A percentile compares a stretch with the other conserved stretches of the same genome.
Conservation (phyloP, 192 early-diverging fungal species). For the Coemansia sp. region DNA sequence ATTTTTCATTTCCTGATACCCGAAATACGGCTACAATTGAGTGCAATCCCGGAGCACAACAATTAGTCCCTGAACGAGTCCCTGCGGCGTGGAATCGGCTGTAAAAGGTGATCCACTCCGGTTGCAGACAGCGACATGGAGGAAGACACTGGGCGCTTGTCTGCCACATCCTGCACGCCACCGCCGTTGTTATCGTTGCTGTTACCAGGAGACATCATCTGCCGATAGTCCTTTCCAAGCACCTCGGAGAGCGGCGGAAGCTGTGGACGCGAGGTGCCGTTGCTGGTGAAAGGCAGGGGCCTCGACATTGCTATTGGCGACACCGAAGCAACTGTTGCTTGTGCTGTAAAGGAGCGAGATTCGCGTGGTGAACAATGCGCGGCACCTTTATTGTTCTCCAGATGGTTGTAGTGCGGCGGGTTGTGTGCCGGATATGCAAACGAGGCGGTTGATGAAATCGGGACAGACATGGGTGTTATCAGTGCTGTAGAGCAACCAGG, state of each 20-base stretch:
- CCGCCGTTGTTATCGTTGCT: neutral
- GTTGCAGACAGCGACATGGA: neutral
- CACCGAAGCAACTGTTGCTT: neutral
- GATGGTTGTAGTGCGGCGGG: neutral
- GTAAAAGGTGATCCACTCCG: neutral
- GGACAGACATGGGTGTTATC: constrained; percentile 28
- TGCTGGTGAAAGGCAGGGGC: constrained; percentile 41
- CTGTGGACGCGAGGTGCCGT: constrained; percentile 33
- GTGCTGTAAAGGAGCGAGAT: neutral
- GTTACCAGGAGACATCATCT: constrained; percentile 20
- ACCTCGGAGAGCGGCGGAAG: constrained; percentile 49
- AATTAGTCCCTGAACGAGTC: constrained; percentile 1
- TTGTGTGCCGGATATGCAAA: constrained; percentile 3
- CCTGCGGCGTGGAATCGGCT: neutral
- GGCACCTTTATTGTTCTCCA: neutral
- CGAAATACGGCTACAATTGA: neutral
- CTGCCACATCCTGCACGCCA: neutral
- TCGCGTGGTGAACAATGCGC: neutral
- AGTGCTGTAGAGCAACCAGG: neutral
- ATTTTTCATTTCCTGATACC: neutral
- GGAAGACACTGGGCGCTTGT: neutral
- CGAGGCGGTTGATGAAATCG: constrained; percentile 21
- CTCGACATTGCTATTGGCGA: neutral
- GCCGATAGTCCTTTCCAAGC: constrained; percentile 46
- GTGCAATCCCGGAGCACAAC: neutral